These are phyloP conservation scores for Candida chauliodis DNA, from an alignment of 805 yeast species.

Conservation along the genomic window DNA sequence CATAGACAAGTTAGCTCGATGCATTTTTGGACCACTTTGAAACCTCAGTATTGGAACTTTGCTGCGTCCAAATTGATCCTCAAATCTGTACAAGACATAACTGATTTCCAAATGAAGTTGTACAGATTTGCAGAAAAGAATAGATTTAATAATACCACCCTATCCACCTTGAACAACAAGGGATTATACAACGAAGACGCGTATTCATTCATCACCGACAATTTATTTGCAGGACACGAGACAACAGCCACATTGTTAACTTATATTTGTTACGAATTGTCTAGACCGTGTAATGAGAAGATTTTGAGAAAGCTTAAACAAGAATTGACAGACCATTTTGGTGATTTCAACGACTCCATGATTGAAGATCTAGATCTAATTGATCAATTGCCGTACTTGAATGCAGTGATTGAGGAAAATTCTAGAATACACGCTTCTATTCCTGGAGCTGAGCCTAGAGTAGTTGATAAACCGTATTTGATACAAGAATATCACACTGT, in stretches of 20 bases:
- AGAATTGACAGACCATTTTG: constrained; percentile 43
- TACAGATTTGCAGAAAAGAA: constrained; percentile 33
- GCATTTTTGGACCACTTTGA: constrained; percentile 63
- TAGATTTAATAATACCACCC: constrained; percentile 20
- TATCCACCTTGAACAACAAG: constrained; percentile 30
- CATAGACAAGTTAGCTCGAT: constrained; percentile 50
- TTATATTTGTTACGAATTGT: constrained; percentile 55
- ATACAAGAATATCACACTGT: constrained; percentile 17
- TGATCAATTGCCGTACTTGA: constrained; percentile 53
- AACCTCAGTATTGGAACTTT: constrained; percentile 51
- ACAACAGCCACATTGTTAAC: constrained; percentile 68
- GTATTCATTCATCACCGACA: constrained; percentile 49
- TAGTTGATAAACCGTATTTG: constrained; percentile 29
- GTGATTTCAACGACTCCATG: constrained; percentile 18
- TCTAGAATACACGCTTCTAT: constrained; percentile 65
- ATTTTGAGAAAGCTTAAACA: constrained; percentile 46
- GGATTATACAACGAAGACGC: constrained; percentile 33
- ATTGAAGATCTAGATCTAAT: constrained; percentile 36
- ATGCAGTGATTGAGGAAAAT: constrained; percentile 61
- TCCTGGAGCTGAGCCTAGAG: constrained; percentile 71
- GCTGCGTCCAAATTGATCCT: constrained; percentile 43
- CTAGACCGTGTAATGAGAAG: constrained; percentile 42
- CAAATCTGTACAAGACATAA: constrained; percentile 36
- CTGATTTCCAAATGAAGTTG: constrained; percentile 43
- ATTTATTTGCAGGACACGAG: constrained; percentile 74